Conservation (phyloP, 768 basidiomycete genomes). For the Agaricus bisporus region DNA sequence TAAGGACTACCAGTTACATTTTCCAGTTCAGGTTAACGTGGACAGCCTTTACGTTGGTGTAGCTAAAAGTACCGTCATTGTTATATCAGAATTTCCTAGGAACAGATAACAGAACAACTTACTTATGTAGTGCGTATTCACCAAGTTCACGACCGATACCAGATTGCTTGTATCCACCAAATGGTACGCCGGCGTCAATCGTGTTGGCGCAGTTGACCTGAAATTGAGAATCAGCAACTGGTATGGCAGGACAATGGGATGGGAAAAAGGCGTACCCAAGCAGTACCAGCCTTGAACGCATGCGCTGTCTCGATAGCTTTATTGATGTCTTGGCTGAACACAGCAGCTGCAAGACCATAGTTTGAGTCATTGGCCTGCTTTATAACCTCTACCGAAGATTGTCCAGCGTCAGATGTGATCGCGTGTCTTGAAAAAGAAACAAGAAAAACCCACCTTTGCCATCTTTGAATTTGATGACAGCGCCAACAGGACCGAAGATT, state of each 20-base stretch:
- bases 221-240: background rate
- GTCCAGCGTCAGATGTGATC: background rate
- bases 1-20: slow-evolving; percentile 13
- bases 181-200: slow-evolving; percentile 57
- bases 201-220: slow-evolving; percentile 45
- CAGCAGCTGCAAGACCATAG: slow-evolving; percentile 84
- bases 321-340: slow-evolving; percentile 78
- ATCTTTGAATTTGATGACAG: slow-evolving; percentile 63
- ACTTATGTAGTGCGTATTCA: slow-evolving; percentile 66
- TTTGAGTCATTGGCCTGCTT: slow-evolving; percentile 76
- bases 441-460: slow-evolving; percentile 1
- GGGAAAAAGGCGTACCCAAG: slow-evolving; percentile 41
- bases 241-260: background rate
- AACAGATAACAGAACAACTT: slow-evolving; percentile 15
- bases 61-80: slow-evolving; percentile 28
- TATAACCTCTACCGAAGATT: slow-evolving; percentile 51
- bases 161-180: slow-evolving; percentile 83
- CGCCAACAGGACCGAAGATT: slow-evolving; percentile 75
- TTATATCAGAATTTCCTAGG: background rate
- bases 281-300: slow-evolving; percentile 74
- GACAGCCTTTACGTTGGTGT: slow-evolving; percentile 65
- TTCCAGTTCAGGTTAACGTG: slow-evolving; percentile 50
- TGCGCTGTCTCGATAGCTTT: slow-evolving; percentile 70
- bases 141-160: slow-evolving; percentile 81
- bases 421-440: background rate